Evolutionary conservation across 176 grass and related monocot genomes (phyloP).

Genomic region (Oryza meyeriana): DNA sequence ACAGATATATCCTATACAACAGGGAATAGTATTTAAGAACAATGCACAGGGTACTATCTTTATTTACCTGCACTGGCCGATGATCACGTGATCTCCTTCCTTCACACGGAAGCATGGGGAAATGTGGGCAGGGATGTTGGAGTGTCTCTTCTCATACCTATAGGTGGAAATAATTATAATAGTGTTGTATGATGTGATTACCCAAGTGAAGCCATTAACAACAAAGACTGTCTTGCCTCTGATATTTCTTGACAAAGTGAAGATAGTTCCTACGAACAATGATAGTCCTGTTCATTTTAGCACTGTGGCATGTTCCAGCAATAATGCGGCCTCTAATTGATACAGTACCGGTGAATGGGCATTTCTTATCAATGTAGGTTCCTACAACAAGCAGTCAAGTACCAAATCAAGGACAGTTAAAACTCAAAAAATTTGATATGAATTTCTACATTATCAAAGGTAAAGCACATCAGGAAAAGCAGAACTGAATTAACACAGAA

Average conservation of each 20-base stretch:
- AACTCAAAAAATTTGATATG: background rate
- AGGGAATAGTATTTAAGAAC: background rate
- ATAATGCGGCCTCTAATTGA: slow-evolving; percentile 14
- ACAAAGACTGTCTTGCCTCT: slow-evolving; percentile 18
- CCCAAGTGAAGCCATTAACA: background rate
- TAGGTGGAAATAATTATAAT: background rate
- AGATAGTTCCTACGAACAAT: slow-evolving; percentile 27
- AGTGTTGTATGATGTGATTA: background rate
- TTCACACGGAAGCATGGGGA: slow-evolving; percentile 20
- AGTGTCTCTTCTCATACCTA: slow-evolving; percentile 36
- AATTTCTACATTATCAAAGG: background rate
- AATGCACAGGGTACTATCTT: too few relatives aligned
- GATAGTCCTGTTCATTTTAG: slow-evolving; percentile 34
- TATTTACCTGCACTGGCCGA: slow-evolving; percentile 21
- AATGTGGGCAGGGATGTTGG: slow-evolving; percentile 30
- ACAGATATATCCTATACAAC: too few relatives aligned
- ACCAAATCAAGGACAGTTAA: background rate
- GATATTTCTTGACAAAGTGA: slow-evolving; percentile 28
- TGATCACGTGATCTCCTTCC: slow-evolving; percentile 27
- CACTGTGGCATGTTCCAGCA: slow-evolving; percentile 16
- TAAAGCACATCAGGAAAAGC: background rate
- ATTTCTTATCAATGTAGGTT: slow-evolving; percentile 37
- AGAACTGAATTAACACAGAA: background rate
- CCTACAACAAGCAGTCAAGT: background rate
- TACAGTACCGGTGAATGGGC: slow-evolving; percentile 10